Evolutionary conservation across 148 eudicot genomes (phyloP).

Genomic region (Arbutus unedo): DNA sequence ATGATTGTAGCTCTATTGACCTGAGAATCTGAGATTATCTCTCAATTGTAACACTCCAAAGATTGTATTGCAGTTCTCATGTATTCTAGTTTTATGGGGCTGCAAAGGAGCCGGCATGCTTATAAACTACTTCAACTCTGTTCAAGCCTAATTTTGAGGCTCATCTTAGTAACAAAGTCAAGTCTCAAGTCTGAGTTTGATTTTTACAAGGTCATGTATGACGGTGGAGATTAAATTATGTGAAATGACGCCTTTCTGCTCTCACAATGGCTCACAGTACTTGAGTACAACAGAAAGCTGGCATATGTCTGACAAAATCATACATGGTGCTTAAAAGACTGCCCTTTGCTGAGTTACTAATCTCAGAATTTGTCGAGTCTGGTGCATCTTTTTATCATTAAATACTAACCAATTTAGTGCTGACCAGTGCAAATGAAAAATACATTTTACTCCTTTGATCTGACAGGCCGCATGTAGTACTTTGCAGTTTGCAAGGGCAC

Average conservation of each 20-base stretch:
- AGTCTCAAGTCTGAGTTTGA: neutral
- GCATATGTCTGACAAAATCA: neutral
- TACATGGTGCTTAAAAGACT: neutral
- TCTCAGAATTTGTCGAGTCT: neutral
- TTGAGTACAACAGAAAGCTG: neutral
- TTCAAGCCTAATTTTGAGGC: neutral
- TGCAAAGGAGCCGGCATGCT: neutral
- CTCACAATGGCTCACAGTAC: neutral
- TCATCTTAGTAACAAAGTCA: too few species aligned
- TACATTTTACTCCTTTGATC: neutral
- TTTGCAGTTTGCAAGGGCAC: neutral
- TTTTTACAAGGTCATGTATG: neutral
- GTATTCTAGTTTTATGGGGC: neutral
- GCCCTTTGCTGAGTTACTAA: neutral
- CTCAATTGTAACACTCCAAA: neutral
- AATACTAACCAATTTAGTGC: neutral
- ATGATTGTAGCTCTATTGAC: neutral
- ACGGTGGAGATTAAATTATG: neutral
- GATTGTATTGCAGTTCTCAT: too few species aligned
- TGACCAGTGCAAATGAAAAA: neutral
- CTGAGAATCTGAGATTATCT: conserved; percentile 1
- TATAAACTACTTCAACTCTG: neutral
- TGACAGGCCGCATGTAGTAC: neutral
- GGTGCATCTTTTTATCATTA: neutral
- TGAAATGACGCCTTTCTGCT: neutral